Evolutionary conservation across 805 yeast species (phyloP), one percentile per base, ranked within the genome.

Genomic region (Lachancea thermotolerans): DNA sequence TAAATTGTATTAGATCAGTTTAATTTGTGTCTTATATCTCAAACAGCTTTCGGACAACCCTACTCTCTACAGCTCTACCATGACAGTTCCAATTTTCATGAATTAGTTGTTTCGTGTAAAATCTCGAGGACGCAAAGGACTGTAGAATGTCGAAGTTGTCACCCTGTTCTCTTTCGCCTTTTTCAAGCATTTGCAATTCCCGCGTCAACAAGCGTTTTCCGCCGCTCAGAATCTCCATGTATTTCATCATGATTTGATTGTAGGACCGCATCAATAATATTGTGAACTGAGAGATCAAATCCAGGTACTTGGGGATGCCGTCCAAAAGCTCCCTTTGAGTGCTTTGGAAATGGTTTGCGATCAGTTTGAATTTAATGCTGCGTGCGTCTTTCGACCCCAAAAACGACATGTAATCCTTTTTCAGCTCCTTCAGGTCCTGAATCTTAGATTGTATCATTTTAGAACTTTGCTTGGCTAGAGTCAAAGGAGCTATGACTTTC

Each of bases 81-180:
- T 37, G 29, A 36, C 37, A 35, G 11, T 35, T 38, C 65, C 58
- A 66, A 30, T 49, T 58, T 51, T 59, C 62, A 47, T 58, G 58
- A 7, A 64, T 57, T 3, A 62, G 57, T 25, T 57, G 50, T 39
- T 57, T 64, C 1, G 64, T 63, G 32, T 47, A 50, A 27, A 56
- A 59, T 37, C 64, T 58, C 7, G 69, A 52, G 2, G 52, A 41
- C 0, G 66, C 56, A 46, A 58, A 67, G 31, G 55, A 36, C 46
- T 68, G 69, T 28, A 69, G 51, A 11, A 70, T 65, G 46, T 69
- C 73, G 43, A 66, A 63, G 45, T 66, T 62, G 39, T 61, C 65
- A 12, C 67, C 66, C 2, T 50, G 39, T 6, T 48, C 53, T 12
- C 55, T 32, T 11, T 48, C 55, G 6, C 49, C 49, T 2, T 34